Evolutionary conservation across 129 eudicot species (phyloP).

Genomic region (Glebionis coronaria): DNA sequence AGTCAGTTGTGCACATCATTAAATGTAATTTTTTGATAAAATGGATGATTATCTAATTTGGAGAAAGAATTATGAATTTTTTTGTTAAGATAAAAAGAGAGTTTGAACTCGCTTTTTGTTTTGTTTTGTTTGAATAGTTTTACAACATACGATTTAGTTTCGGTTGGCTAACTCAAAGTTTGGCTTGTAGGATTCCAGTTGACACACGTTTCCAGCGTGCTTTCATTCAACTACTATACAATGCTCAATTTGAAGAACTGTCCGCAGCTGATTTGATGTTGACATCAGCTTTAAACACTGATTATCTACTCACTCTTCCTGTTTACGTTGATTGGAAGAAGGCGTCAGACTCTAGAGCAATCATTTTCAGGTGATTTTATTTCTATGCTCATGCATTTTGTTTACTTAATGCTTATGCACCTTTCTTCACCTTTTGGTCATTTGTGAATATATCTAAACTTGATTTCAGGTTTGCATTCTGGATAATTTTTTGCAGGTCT

Average conservation of each 20-base stretch:
- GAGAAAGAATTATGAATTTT: no score
- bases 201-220: slow-evolving; percentile 85
- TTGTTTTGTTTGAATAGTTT: not conserved
- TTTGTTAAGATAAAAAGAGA: no score
- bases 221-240: slow-evolving; percentile 72
- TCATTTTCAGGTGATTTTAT: slow-evolving; percentile 71
- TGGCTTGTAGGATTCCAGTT: slow-evolving; percentile 47
- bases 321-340: slow-evolving; percentile 93
- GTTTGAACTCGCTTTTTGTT: no score
- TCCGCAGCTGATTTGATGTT: slow-evolving; percentile 84
- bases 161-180: slow-evolving; percentile 25
- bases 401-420: not conserved
- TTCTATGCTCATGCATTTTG: slow-evolving; percentile 1
- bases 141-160: slow-evolving; percentile 14
- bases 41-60: no score
- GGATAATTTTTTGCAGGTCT: slow-evolving; percentile 38
- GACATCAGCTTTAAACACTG: slow-evolving; percentile 87
- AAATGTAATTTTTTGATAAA: no score
- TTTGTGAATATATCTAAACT: slow-evolving; percentile 6
- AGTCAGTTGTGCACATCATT: no score
- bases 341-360: slow-evolving; percentile 81
- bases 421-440: not conserved
- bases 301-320: slow-evolving; percentile 92
- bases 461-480: slow-evolving; percentile 26
- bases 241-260: slow-evolving; percentile 90